These are phyloP conservation scores for Paraurostyla sp. DNA, from an alignment of 73 alveolate genomes.

Conservation along the genomic window DNA sequence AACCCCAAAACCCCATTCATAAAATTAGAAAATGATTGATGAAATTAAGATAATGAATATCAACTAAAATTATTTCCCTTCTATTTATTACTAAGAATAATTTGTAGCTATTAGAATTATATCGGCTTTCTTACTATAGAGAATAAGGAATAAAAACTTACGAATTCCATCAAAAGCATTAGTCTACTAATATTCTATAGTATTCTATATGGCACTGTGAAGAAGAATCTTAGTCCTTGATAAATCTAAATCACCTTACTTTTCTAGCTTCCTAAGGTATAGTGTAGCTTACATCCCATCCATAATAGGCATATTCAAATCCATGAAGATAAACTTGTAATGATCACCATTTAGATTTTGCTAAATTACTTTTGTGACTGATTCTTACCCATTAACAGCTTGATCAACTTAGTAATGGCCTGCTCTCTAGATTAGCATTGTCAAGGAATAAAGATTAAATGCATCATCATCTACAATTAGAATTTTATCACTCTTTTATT, in stretches of 20 bases:
- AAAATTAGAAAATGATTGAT: too few relatives aligned
- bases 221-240: neutral
- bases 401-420: neutral
- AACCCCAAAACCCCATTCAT: too few relatives aligned
- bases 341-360: too few relatives aligned
- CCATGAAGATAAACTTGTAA: neutral
- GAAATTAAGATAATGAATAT: too few relatives aligned
- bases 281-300: neutral
- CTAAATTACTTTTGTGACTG: neutral
- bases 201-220: neutral
- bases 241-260: neutral
- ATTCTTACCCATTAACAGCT: neutral
- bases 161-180: neutral
- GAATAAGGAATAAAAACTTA: too few relatives aligned
- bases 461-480: slow-evolving; percentile 29
- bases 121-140: too few relatives aligned
- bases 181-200: neutral
- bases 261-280: neutral
- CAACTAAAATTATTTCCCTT: too few relatives aligned
- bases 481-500: neutral
- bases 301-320: neutral
- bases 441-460: neutral
- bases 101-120: too few relatives aligned
- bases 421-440: neutral
- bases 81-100: too few relatives aligned